Evolutionary conservation across 306 rosid genomes (phyloP), one percentile per base, ranked within the genome.

Genomic region (Comarum palustre): DNA sequence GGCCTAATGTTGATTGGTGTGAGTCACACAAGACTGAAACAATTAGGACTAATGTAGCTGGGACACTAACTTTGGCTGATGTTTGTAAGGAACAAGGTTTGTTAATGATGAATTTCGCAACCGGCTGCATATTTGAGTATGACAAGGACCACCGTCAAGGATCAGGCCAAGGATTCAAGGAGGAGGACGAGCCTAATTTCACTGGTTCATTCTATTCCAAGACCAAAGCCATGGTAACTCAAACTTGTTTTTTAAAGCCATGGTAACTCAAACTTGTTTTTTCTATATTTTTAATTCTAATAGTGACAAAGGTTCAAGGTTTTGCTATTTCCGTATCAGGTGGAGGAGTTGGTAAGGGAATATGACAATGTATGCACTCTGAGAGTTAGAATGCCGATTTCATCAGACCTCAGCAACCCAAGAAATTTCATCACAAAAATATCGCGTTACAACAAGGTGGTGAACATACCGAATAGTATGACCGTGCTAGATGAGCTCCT

Each of bases 1-100:
- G 96, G 22, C 92, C 92, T 9, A 89, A 89, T 82, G 91, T 89
- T 67, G 96, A 89, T 82, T 87, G 91, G 96, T 87, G 96, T 80
- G 90, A 87, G 31, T 87, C 87, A 73, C 92, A 89, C 47, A 86
- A 81, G 71, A 83, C 75, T 65, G 90, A 82, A 71, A 87, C 90
- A 15, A 82, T 87, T 63, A 85, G 89, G 75, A 73, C 90, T 29
- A 90, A 90, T 83, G 90, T 86, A 4, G 87, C 79, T 1, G 94
- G 94, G 0, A 84, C 87, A 2, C 50, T 90, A 39, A 88, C 85
- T 51, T 41, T 90, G 68, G 96, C 92, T 64, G 89, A 86, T 82
- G 81, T 88, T 75, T 90, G 94, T 70, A 86, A 66, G 82, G 90
- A 88, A 15, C 69, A 75, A 45, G 74, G 67, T 19, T 80, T 90